Base-by-base conservation (phyloP, 208 protist genomes). In the Spongospora subterranea region DNA sequence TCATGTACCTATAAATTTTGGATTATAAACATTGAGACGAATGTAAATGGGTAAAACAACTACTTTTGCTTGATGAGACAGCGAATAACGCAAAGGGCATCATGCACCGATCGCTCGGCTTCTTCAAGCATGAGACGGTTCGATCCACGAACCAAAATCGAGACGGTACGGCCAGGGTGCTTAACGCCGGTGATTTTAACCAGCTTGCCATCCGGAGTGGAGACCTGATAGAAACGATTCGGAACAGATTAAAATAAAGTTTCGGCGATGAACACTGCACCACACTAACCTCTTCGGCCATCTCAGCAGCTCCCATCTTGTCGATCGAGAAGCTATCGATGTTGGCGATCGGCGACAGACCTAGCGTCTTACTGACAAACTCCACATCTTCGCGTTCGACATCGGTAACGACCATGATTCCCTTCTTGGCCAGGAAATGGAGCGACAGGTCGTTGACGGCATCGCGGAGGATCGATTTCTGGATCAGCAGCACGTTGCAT, bases 31-130 rank as follows among this genome's bases (percentile, higher is more conserved):
- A 60, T 89, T 92, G 65, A 35, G 11, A 71, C 0, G 29, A 24
- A 93, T 92, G 17, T 45, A 65, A 88, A 92, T 11, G 50, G 24
- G 24, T 60, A 24, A 91, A 99, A 97, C 39, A 98, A 94, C n/a
- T 91, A 92, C 0, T 88, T 82, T 66, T 93, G 89, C 40, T 99
- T 99, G 71, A 99, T 97, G n/a, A 99, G 96, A 38, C 95, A 98
- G 35, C 98, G 95, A 89, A 99, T 97, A 64, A 99, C 98, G 93
- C 99, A 99, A n/a, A 99, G 95, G 0, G 98, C 98, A 94, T 99
- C 99, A 93, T 99, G 98, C 45, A 99, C 89, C 0, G 98, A 99
- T 65, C 99, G 96, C 90, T 99, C 98, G 17, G 97, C 96, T 95
- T 99, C 98, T 88, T 99, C 98, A 0, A 99, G 90, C 82, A 95